Percentiles rank a stretch among this genome's conserved stretches.
These are phyloP conservation scores for Linum usitatissimum DNA, from an alignment of 345 rosid genomes.

Conservation along the genomic window DNA sequence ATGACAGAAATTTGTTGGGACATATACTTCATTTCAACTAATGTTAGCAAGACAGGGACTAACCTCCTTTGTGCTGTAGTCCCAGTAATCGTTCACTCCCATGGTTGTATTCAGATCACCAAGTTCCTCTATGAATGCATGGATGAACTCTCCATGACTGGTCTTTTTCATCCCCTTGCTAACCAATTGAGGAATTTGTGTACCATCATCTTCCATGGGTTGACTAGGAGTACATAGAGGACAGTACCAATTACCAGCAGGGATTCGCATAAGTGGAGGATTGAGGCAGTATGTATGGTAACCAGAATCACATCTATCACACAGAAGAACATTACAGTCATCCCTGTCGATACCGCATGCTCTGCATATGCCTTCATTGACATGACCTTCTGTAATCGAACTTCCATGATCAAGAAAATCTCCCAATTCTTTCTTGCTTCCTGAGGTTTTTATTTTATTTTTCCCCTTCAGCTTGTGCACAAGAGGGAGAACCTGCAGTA, in stretches of 20 bases:
- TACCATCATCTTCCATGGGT: constrained; percentile 3
- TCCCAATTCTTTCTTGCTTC: constrained; percentile 22
- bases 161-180: constrained; percentile 9
- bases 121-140: constrained; percentile 13
- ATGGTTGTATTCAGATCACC: constrained; percentile 10
- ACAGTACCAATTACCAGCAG: constrained; percentile 39
- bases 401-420: constrained; percentile 17
- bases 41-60: constrained; percentile 5
- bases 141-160: constrained; percentile 18
- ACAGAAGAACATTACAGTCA: constrained; percentile 26
- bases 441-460: constrained; percentile 14
- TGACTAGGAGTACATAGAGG: constrained; percentile 20
- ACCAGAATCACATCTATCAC: constrained; percentile 33
- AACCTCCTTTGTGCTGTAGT: constrained; percentile 28
- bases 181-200: constrained; percentile 15
- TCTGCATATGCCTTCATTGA: constrained; percentile 31
- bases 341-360: constrained; percentile 32
- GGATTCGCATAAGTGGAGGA: constrained; percentile 29
- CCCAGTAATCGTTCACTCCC: constrained; percentile 32
- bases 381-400: constrained; percentile 28
- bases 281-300: constrained; percentile 31
- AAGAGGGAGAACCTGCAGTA: constrained; percentile 27
- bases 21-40: too few species aligned
- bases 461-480: constrained; percentile 15
- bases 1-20: too few species aligned